Evolutionary conservation across 176 grass and related monocot genomes (phyloP), one percentile per base, ranked within the genome.

Genomic region (Echinochloa phyllopogon): DNA sequence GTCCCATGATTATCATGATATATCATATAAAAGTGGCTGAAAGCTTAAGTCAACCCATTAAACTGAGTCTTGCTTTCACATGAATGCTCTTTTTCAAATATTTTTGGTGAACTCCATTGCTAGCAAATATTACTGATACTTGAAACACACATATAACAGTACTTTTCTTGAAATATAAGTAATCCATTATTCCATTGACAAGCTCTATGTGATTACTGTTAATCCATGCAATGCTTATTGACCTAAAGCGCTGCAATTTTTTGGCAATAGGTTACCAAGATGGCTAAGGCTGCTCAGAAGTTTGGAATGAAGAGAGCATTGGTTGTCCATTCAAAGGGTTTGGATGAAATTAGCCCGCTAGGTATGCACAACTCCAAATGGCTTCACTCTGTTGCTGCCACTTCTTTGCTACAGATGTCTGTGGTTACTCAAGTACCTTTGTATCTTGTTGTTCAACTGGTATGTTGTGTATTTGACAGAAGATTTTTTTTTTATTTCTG

Each of bases 261-360:
- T 74, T 55, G 38, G 74, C 59, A 21, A 84, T 74, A 99, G 97
- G 90, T 96, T 78, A 79, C 82, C 83, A 99, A 99, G 88, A 99
- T 99, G 97, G 94, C 97, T 6, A 99, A 94, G 72, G 91, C 94
- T 57, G 84, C 93, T 74, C 97, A 91, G 52, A 75, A 78, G 78
- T 99, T 99, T 80, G 97, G 94, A 48, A 96, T 92, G 89, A 94
- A 92, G 89, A 96, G 97, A 78, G 88, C 97, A 91, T 72, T 99
- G 86, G 82, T 99, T 72, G 97, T 99, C 2, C 94, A 99, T 75
- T 99, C 97, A 13, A 92, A 94, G 88, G 97, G 97, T 78, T 89
- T 99, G 65, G 94, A 99, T 36, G 97, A 96, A 96, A 96, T 99
- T 89, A 99, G 92, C 76, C 94, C 97, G 62, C 94, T 99, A 82